These are phyloP conservation scores for Claviceps sp. DNA, from an alignment of 2,329 filamentous ascomycete genomes.

Conservation along the genomic window DNA sequence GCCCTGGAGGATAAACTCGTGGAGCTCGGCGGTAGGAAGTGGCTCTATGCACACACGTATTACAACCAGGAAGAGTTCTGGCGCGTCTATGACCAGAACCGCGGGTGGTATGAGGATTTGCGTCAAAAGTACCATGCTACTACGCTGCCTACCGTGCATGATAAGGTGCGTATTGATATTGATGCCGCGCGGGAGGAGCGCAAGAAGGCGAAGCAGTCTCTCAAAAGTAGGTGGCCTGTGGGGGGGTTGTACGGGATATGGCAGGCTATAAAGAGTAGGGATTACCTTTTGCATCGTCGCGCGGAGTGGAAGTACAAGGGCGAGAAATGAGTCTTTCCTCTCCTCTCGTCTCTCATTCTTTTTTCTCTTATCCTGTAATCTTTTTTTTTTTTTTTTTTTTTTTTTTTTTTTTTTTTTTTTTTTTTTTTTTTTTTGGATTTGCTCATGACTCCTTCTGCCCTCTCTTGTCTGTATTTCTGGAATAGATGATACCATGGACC, in stretches of 20 bases:
- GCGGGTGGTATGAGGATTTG: slow-evolving; percentile 47
- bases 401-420: not conserved
- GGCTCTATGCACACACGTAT: slow-evolving; percentile 78
- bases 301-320: slow-evolving; percentile 41
- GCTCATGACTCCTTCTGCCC: not conserved
- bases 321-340: slow-evolving; percentile 2
- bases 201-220: slow-evolving; percentile 24
- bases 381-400: not conserved
- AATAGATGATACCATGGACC: slow-evolving; percentile 4
- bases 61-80: slow-evolving; percentile 64
- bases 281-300: slow-evolving; percentile 39
- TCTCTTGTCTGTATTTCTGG: not conserved
- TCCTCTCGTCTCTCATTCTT: not conserved
- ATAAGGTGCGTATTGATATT: slow-evolving; percentile 51
- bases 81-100: slow-evolving; percentile 41
- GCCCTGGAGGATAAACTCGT: slow-evolving; percentile 56
- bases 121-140: slow-evolving; percentile 49
- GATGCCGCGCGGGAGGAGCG: slow-evolving; percentile 27
- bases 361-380: not conserved
- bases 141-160: slow-evolving; percentile 52
- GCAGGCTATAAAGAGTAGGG: slow-evolving; percentile 43
- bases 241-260: slow-evolving; percentile 47
- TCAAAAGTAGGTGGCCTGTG: slow-evolving; percentile 39
- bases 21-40: slow-evolving; percentile 66
- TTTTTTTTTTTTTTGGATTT: not conserved